Conservation (phyloP, 176 grass and related monocot species). For the Zoysia japonica region DNA sequence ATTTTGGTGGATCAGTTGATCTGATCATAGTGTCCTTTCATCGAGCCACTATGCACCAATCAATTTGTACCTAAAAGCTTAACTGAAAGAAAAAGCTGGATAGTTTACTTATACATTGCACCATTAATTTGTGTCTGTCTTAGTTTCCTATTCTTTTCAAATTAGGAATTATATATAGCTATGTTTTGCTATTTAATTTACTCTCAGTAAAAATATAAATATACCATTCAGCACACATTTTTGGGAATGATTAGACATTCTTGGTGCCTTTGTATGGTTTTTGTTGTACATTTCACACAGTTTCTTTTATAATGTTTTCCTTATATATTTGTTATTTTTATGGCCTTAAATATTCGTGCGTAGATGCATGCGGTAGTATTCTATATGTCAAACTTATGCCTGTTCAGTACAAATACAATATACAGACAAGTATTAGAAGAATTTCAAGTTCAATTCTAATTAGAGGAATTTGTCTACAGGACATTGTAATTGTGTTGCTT, state of each 20-base stretch:
- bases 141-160: neutral
- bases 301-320: neutral
- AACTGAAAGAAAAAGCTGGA: too few relatives aligned
- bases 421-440: neutral
- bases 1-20: conserved; percentile 11
- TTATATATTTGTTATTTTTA: too few relatives aligned
- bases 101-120: too few relatives aligned
- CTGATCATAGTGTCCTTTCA: neutral
- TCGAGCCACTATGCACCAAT: too few relatives aligned
- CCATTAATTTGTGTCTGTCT: neutral
- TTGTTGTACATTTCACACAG: too few relatives aligned
- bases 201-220: neutral
- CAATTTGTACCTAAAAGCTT: too few relatives aligned
- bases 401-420: neutral
- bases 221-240: neutral
- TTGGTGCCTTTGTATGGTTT: neutral
- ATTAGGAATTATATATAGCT: neutral
- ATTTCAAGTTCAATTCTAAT: neutral
- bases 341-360: neutral
- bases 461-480: too few relatives aligned
- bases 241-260: too few relatives aligned
- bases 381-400: neutral
- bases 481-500: too few relatives aligned
- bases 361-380: conserved; percentile 36
- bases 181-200: neutral